Base-by-base conservation (phyloP, 1,284 basidiomycete genomes). In the Fomitopsis pinicola region DNA sequence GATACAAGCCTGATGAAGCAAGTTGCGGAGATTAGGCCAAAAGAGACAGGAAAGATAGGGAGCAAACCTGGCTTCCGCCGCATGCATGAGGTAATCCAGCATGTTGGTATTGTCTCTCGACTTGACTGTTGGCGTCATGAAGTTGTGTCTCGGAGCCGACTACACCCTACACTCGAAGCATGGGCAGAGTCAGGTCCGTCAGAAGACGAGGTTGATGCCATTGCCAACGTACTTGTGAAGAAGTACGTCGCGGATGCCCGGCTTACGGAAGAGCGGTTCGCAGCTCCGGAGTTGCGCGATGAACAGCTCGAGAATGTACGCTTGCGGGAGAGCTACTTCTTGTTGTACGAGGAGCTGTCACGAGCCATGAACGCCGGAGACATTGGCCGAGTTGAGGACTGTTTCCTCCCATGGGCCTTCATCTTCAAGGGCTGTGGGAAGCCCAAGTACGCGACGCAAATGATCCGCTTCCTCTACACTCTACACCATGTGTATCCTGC, bases 291-390 rank as follows among this genome's bases (percentile, higher is more conserved):
- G 2, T 8, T n/a, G n/a, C 66, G 70, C 2, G 77, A 79, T 58
- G 19, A 67, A 33, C 65, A 70, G 9, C 45, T 55, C 2, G 75
- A 77, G 58, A 78, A 79, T 45, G 61, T 63, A 0, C 35, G 72
- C 0, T 58, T 77, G 0, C 55, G 56, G 5, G 60, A 75, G 0
- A 61, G 73, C 28, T 68, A 76, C 36, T 69, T 73, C 26, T 61
- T 77, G 0, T 65, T 77, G 0, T 75, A 77, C 50, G 69, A 74
- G 44, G 74, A 77, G 44, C 59, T 75, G 0, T 62, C 66, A 1
- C 68, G 72, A 57, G 70, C 75, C 0, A 66, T 76, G 66, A 75
- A 76, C 42, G 44, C 62, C 1, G 75, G 78, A 0, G 76, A 78
- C 54, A 75, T 80, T 59, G 75, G 76, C 0, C 68, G 69, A 0